phyloP scores from a whole-genome alignment of 2,329 filamentous ascomycete species.

The Chrysoporthe puriensis region DNA sequence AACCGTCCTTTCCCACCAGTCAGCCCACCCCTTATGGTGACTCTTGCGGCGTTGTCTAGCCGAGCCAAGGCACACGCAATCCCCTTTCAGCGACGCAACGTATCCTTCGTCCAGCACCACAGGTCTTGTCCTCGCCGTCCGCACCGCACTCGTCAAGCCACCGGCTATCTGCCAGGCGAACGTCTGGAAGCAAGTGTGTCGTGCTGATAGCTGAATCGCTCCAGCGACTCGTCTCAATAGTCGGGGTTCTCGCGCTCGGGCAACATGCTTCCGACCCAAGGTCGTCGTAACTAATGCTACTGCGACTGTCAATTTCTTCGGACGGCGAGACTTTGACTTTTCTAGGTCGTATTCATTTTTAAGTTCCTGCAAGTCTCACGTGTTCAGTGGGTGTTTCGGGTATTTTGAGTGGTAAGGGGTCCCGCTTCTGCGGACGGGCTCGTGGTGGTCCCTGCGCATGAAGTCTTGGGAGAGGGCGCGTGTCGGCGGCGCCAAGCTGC shows the following conservation, averaged over 20 bases:
- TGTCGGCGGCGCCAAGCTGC: slow-evolving; percentile 38
- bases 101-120: slow-evolving; percentile 34
- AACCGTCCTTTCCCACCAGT: too few species aligned
- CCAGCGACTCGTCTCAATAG: background rate
- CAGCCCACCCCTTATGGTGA: background rate
- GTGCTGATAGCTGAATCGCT: background rate
- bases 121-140: background rate
- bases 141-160: background rate
- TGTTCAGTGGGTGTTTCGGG: background rate
- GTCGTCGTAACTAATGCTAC: background rate
- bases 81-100: slow-evolving; percentile 39
- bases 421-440: background rate
- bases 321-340: background rate
- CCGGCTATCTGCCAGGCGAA: too few species aligned
- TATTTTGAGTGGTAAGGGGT: background rate
- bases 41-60: background rate
- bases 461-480: slow-evolving; percentile 34
- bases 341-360: background rate
- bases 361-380: slow-evolving; percentile 26
- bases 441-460: slow-evolving; percentile 24
- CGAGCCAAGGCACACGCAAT: slow-evolving; percentile 31
- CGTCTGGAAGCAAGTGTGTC: background rate
- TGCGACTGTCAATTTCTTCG: background rate
- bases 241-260: background rate
- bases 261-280: background rate